Conservation (phyloP, 164 flowering plant species). For the Macadamia tetraphylla region DNA sequence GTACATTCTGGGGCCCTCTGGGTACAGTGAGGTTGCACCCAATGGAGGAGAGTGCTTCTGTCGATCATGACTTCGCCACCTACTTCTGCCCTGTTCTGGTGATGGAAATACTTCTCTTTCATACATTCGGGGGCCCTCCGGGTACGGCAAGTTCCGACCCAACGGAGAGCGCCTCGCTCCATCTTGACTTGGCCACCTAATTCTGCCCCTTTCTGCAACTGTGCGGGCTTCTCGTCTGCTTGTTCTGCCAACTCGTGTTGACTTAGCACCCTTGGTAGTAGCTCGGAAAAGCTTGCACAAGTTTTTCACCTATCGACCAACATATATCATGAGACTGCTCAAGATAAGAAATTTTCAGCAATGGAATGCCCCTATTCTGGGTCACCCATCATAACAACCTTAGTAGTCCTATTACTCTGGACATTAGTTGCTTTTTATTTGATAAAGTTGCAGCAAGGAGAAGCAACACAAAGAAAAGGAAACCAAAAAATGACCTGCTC, state of each 20-base stretch:
- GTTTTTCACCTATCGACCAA: slow-evolving; percentile 37
- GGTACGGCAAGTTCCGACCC: not conserved
- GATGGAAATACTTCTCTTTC: no score
- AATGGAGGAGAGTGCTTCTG: slow-evolving; percentile 10
- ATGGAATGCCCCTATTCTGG: not conserved
- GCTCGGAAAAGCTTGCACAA: slow-evolving; percentile 43
- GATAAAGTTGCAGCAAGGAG: not conserved
- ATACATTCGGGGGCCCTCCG: not conserved
- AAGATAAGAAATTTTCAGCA: not conserved
- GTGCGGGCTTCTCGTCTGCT: slow-evolving; percentile 8
- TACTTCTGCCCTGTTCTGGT: not conserved
- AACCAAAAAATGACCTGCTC: slow-evolving; percentile 35
- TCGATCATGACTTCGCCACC: not conserved
- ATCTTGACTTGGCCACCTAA: slow-evolving; percentile 3
- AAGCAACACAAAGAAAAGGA: not conserved
- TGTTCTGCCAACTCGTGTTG: slow-evolving; percentile 12
- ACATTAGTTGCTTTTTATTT: not conserved
- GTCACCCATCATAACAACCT: not conserved
- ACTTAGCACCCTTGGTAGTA: slow-evolving; percentile 12
- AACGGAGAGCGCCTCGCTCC: slow-evolving; percentile 6
- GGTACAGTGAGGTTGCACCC: slow-evolving; percentile 3
- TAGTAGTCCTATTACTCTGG: not conserved
- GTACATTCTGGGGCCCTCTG: slow-evolving; percentile 8
- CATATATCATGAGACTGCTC: not conserved
- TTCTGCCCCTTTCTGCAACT: slow-evolving; percentile 9